Conservation (phyloP, 73 alveolate species). For the Urostyla sp. region DNA sequence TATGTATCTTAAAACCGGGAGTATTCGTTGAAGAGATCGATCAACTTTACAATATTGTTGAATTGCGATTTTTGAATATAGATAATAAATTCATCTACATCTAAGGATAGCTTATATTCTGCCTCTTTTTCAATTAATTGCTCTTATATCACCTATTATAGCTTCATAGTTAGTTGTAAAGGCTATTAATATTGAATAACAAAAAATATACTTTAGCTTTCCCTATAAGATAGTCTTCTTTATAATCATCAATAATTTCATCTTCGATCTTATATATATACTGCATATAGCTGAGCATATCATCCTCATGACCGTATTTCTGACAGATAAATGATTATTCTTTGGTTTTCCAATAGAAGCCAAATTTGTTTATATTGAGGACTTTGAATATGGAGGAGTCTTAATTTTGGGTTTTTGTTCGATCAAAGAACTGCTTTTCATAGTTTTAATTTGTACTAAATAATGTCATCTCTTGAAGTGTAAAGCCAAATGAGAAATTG, state of each 20-base stretch:
- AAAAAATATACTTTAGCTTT: too few relatives aligned
- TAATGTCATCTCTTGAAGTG: conserved; percentile 58
- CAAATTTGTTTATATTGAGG: conserved; percentile 47
- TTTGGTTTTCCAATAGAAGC: conserved; percentile 62
- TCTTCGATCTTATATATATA: not conserved
- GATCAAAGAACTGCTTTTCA: conserved; percentile 53
- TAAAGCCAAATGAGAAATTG: conserved; percentile 65
- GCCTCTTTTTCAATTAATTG: conserved; percentile 39
- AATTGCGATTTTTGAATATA: conserved; percentile 50
- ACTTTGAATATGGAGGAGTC: conserved; percentile 65
- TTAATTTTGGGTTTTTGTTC: conserved; percentile 44
- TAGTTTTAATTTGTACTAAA: conserved; percentile 61
- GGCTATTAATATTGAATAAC: too few relatives aligned
- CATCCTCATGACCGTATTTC: conserved; percentile 3
- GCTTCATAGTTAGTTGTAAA: conserved; percentile 3
- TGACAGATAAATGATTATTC: conserved; percentile 30
- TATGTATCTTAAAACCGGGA: conserved; percentile 13
- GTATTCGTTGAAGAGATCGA: conserved; percentile 61
- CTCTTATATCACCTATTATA: not conserved
- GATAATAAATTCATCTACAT: conserved; percentile 64
- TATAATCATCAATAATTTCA: conserved; percentile 19
- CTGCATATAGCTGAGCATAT: conserved; percentile 1
- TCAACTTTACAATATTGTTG: conserved; percentile 38
- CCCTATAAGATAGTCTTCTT: conserved; percentile 26
- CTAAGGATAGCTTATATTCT: conserved; percentile 37